Evolutionary conservation across 2,329 filamentous ascomycete species (phyloP).

Genomic region (Ciborinia camelliae): DNA sequence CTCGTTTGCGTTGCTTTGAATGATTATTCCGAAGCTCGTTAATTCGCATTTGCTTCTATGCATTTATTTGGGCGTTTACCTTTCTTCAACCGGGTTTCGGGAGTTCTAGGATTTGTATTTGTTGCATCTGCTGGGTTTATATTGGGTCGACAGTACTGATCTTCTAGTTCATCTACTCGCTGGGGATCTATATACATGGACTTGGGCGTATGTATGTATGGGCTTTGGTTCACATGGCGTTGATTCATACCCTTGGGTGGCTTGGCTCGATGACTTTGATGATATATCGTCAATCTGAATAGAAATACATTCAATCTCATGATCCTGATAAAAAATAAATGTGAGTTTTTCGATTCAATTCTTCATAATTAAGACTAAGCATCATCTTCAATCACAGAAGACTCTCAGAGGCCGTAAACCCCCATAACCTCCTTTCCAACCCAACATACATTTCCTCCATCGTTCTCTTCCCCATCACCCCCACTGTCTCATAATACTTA

Average conservation of each 20-base stretch:
- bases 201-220: conserved; percentile 4
- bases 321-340: too few relatives aligned
- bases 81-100: background rate
- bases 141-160: background rate
- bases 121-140: background rate
- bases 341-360: too few relatives aligned
- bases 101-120: conserved; percentile 13
- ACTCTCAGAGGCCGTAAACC: too few relatives aligned
- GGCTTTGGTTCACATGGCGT: background rate
- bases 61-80: conserved; percentile 10
- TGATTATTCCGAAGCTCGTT: conserved; percentile 48
- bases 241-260: conserved; percentile 1
- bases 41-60: conserved; percentile 1
- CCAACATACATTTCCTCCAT: background rate
- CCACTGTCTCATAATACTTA: background rate
- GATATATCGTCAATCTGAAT: background rate
- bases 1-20: conserved; percentile 68
- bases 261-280: background rate
- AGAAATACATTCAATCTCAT: background rate
- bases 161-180: background rate
- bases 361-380: too few relatives aligned
- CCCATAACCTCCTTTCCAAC: background rate
- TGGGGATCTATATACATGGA: background rate
- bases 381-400: too few relatives aligned
- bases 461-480: background rate